Evolutionary conservation across 768 basidiomycete genomes (phyloP), one percentile per base, ranked within the genome.

Genomic region (Tephrocybe sp.): DNA sequence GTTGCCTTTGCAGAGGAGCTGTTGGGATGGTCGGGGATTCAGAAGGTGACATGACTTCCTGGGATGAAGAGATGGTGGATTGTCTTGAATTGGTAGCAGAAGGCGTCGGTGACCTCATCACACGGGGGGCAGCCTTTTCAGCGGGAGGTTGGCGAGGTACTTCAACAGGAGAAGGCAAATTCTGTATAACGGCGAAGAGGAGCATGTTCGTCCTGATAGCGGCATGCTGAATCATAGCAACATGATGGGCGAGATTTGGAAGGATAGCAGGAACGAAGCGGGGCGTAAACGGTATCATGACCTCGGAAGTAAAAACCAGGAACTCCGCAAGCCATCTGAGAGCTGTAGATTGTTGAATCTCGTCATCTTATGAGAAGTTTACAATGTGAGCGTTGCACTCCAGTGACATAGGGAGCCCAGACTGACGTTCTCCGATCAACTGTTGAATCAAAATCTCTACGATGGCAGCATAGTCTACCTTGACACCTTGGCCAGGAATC

Each of bases 281-380:
- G 1, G 97, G 94, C 0, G 93, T 92, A 62, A 97, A 97, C 2
- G 91, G 89, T 22, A 98, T 82, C 78, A 98, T 91, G 46, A 95
- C 92, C 63, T 94, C 91, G 46, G 89, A 85, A 1, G 86, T 87
- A 59, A 98, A 92, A 40, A 73, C 77, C 26, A 98, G 72, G 69
- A 98, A 93, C 55, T 94, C 92, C 5, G 90, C 82, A 19, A 99
- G 73, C 97, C 97, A 99, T 52, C 82, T 76, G 13, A 99, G 77
- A n/a, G 94, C 91, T 0, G 90, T 95, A 0, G 90, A 91, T 59
- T 97, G 92, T 56, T 97, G 94, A 24, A 96, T 90, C 62, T 96
- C 94, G 53, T 92, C 90, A 60, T 98, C 97, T 93, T 56, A 44
- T 49, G n/a, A 37, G 28, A 27, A n/a, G n/a, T n/a, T n/a, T n/a